Conservation (phyloP, 148 eudicot genomes). For the Selenicereus undatus region DNA sequence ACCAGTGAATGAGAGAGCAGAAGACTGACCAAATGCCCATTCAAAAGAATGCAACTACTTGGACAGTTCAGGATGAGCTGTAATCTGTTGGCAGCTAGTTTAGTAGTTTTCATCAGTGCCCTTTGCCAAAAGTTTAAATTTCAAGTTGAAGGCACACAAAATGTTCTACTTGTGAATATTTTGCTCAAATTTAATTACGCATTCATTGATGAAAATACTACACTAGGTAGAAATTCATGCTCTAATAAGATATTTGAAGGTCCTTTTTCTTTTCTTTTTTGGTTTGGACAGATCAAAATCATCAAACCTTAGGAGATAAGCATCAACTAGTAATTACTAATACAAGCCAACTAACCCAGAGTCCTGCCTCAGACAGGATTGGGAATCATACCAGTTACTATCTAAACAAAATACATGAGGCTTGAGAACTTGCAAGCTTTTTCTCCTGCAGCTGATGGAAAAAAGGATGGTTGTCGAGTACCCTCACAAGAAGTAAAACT, state of each 20-base stretch:
- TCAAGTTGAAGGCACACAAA: not conserved
- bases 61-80: too few species aligned
- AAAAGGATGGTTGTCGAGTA: not conserved
- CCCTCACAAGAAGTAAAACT: not conserved
- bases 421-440: slow-evolving; percentile 12
- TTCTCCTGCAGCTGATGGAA: not conserved
- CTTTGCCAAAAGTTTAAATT: too few species aligned
- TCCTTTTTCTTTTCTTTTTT: not conserved
- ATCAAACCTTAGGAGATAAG: not conserved
- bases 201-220: not conserved
- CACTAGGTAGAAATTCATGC: not conserved
- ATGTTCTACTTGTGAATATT: not conserved
- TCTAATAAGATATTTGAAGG: not conserved
- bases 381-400: not conserved
- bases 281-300: not conserved
- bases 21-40: too few species aligned
- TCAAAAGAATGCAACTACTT: too few species aligned
- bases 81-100: too few species aligned
- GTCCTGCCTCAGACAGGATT: not conserved
- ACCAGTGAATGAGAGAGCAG: too few species aligned
- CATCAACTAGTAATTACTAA: not conserved
- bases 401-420: not conserved
- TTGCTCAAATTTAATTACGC: not conserved
- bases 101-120: too few species aligned
- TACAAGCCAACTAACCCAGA: not conserved